Evolutionary conservation across 768 basidiomycete species (phyloP), one percentile per base, ranked within the genome.

Genomic region (Cystobasidium tubakii): DNA sequence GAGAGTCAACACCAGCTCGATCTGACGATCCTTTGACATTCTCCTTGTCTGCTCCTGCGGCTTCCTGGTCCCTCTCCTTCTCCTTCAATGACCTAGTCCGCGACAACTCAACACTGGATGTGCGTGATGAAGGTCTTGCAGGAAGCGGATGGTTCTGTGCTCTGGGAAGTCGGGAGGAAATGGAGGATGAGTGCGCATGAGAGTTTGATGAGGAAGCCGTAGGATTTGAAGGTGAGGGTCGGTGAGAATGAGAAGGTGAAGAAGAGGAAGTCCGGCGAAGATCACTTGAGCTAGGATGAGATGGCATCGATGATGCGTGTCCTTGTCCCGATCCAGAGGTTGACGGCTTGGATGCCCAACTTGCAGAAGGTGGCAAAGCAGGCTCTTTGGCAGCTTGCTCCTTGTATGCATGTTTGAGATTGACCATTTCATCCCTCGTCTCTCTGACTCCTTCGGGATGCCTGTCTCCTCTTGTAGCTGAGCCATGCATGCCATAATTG

Each of bases 391-490:
- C 31, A 19, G 19, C 50, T 53, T 66, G 69, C 29, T 73, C 69
- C 50, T 75, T 70, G 29, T 55, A 43, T 1, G 69, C 74, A 25
- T 71, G 69, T 46, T 73, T 76, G 60, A 75, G 42, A 19, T 55
- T 60, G 25, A 34, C 64, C 3, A 60, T 27, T n/a, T 65, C 64
- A 31, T 75, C 71, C 25, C 77, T 42, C 80, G 67, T 79, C 81
- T 62, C 79, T 78, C 46, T 78, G 67, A 66, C 77, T 46, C 71
- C 81, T 77, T 82, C 85, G 31, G 71, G 83, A 66, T 84, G 89
- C 80, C 92, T 92, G 1, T 89, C 90, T 27, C 90, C 88, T 82
- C 93, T 94, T 83, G 92, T 90, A 0, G 91, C 92, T 92, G 79
- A 92, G 92, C 76, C 6, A 39, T 67, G 60, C 0, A n/a, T 34